Base-by-base conservation (phyloP, 116 monocot genomes). In the Cymodocea nodosa region DNA sequence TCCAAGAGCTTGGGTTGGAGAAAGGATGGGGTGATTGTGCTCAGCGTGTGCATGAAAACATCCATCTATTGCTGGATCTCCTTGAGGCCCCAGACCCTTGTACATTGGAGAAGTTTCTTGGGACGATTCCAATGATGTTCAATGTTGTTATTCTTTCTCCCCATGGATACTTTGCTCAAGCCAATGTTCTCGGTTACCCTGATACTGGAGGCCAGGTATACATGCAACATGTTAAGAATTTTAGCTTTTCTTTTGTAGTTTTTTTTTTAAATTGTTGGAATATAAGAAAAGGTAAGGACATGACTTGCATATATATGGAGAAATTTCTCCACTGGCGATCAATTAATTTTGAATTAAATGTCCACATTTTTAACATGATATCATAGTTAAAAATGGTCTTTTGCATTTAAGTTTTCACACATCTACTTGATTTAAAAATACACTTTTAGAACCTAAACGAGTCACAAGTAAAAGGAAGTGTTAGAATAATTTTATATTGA, bases 61-160 rank as follows among this genome's bases (percentile, higher is more conserved):
- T 92, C 63, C 85, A 84, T 64, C 74, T 92, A 4, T 82, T 92
- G 13, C 75, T 85, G 16, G 92, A 92, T 63, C 82, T 92, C 68
- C 84, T 92, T 15, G 92, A 92, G 64, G 92, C 92, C 2, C 92
- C 92, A 30, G 87, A 87, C 80, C 92, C 92, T 1, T 74, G 78
- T 70, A 87, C 73, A 39, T 65, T 87, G 56, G 92, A 92, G 70
- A 92, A 78, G 25, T 87, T 87, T 54, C 82, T 92, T 16, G 77
- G 87, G 5, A 87, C 78, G 53, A 82, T 92, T 52, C 92, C 92
- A 2, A 92, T 87, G 92, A 75, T 92, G 63, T 92, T 92, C 54
- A 92, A 92, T 67, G 87, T 92, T n/a, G 92, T 87, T 50, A 92
- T 92, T 71, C 80, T 92, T 35, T 85, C 87, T 58, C 92, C 92